Percentiles rank a stretch among this genome's conserved stretches.
These are phyloP conservation scores for Arthrobotrys megalospora DNA, from an alignment of 2,329 filamentous ascomycete species.

Conservation along the genomic window DNA sequence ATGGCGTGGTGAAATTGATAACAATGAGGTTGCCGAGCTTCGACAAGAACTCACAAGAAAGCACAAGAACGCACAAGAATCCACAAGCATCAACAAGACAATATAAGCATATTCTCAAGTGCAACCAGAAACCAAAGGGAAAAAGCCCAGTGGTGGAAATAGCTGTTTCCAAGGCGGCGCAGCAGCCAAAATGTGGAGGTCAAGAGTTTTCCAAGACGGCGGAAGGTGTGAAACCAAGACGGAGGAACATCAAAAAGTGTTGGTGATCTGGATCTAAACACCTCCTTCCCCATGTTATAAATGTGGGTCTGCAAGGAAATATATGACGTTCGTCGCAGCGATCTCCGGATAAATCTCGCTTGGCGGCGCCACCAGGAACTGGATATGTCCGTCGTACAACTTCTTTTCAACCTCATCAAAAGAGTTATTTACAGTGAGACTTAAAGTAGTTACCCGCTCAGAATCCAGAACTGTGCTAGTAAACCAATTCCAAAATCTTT, in stretches of 20 bases:
- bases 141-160: slow-evolving; percentile 55
- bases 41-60: slow-evolving; percentile 41
- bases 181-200: slow-evolving; percentile 22
- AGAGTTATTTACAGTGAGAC: too few relatives aligned
- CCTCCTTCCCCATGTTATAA: slow-evolving; percentile 1
- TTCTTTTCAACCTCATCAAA: too few relatives aligned
- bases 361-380: slow-evolving; percentile 27
- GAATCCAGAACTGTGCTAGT: too few relatives aligned
- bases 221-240: slow-evolving; percentile 54
- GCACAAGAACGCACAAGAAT: slow-evolving; percentile 41
- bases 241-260: slow-evolving; percentile 37
- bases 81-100: slow-evolving; percentile 54
- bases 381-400: not conserved
- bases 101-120: slow-evolving; percentile 51
- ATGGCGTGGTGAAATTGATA: not conserved
- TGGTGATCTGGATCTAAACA: slow-evolving; percentile 19
- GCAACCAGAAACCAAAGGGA: slow-evolving; percentile 9
- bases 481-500: too few relatives aligned
- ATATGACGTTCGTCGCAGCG: slow-evolving; percentile 35
- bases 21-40: slow-evolving; percentile 41
- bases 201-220: slow-evolving; percentile 37
- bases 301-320: slow-evolving; percentile 8
- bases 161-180: slow-evolving; percentile 38
- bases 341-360: slow-evolving; percentile 51
- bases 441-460: too few relatives aligned